Conservation (phyloP, 2,329 filamentous ascomycete genomes). For the Venturiaceae sp. region DNA sequence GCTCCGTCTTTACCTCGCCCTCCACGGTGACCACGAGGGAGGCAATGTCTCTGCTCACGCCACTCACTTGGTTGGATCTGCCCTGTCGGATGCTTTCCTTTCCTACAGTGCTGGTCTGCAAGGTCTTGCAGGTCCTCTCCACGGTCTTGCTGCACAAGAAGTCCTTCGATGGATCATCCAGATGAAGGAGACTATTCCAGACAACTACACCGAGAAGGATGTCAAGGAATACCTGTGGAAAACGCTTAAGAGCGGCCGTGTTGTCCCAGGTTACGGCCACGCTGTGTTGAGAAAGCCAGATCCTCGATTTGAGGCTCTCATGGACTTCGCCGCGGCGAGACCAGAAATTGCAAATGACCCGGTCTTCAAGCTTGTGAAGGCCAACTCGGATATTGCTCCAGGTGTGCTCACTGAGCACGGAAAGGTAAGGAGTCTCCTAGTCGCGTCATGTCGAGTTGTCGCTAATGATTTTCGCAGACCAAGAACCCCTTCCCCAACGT, state of each 20-base stretch:
- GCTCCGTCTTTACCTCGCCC: conserved; percentile 83
- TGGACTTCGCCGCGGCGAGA: conserved; percentile 83
- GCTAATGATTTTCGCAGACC: conserved; percentile 40
- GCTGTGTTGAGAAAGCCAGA: conserved; percentile 95
- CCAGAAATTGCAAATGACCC: conserved; percentile 80
- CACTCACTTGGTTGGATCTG: conserved; percentile 90
- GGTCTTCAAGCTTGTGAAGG: conserved; percentile 87
- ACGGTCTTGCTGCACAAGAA: conserved; percentile 91
- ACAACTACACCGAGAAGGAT: conserved; percentile 67
- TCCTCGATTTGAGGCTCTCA: conserved; percentile 89
- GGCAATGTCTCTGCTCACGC: conserved; percentile 95
- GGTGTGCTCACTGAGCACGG: conserved; percentile 87
- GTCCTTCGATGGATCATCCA: conserved; percentile 93
- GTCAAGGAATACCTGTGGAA: conserved; percentile 87
- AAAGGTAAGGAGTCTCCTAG: conserved; percentile 44
- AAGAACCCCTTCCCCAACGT: conserved; percentile 98
- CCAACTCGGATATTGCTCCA: conserved; percentile 86
- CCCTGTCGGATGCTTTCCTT: conserved; percentile 88
- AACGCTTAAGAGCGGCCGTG: conserved; percentile 85
- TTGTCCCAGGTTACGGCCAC: conserved; percentile 92
- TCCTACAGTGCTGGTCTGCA: conserved; percentile 94
- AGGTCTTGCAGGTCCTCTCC: conserved; percentile 86
- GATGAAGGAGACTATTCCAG: conserved; percentile 84
- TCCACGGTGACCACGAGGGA: conserved; percentile 97
- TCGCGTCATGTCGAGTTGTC: background rate